A percentile compares a stretch with the other conserved stretches of the same genome.
phyloP scores from a whole-genome alignment of 179 eudicot species.

The Pouteria campechiana region DNA sequence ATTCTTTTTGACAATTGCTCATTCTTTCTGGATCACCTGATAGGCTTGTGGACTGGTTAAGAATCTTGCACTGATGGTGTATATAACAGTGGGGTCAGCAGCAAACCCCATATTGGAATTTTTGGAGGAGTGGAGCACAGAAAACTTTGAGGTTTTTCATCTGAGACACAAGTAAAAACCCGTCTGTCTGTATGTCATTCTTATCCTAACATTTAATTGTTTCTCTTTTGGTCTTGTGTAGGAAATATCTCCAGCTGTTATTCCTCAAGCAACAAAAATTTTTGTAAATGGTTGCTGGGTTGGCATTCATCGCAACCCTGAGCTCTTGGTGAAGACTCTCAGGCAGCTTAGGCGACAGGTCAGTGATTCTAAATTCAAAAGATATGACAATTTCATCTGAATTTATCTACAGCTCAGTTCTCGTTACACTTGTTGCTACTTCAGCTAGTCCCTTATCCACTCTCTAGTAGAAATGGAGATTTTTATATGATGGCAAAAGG shows the following conservation, averaged over 20 bases:
- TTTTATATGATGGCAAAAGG: too few species aligned
- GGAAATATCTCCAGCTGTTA: constrained; percentile 95
- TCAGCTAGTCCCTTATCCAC: background rate
- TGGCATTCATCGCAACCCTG: constrained; percentile 97
- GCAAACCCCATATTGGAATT: constrained; percentile 93
- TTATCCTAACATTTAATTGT: background rate
- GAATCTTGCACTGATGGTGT: constrained; percentile 95
- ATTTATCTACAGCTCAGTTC: background rate
- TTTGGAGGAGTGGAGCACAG: constrained; percentile 98
- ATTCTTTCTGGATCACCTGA: background rate
- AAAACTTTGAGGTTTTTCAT: constrained; percentile 57
- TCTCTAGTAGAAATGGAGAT: too few species aligned
- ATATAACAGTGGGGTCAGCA: constrained; percentile 93
- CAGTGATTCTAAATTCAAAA: constrained; percentile 8
- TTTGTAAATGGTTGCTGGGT: constrained; percentile 99
- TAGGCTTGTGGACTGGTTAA: constrained; percentile 95
- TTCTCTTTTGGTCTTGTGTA: constrained; percentile 3
- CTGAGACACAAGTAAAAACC: background rate
- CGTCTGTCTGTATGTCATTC: background rate
- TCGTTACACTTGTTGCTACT: background rate
- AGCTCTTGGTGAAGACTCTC: constrained; percentile 76
- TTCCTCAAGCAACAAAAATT: constrained; percentile 88
- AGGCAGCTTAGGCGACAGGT: constrained; percentile 87
- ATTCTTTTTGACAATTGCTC: background rate
- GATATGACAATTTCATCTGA: background rate